Percentiles rank a stretch among this genome's conserved stretches.
Conservation (phyloP, 2,329 filamentous ascomycete species). For the Fusarium duplospermum region DNA sequence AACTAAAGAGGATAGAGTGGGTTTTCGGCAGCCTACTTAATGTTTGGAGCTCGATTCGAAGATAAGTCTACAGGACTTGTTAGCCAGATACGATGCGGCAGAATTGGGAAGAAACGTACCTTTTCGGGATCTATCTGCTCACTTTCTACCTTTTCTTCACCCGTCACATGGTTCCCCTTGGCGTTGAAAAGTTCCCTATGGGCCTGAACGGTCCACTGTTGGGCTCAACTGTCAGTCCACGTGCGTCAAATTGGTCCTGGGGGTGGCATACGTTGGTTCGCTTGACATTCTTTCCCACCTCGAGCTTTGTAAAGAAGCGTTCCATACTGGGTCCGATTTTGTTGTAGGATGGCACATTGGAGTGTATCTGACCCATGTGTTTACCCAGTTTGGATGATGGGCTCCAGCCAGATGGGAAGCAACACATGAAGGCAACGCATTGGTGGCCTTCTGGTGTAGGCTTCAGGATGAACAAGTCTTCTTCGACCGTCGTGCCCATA, state of each 20-base stretch:
- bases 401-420: constrained; percentile 64
- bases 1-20: not conserved
- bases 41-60: not conserved
- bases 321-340: constrained; percentile 67
- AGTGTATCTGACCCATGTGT: constrained; percentile 54
- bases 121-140: constrained; percentile 8
- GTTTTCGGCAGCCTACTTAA: not conserved
- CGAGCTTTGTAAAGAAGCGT: constrained; percentile 59
- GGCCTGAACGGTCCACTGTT: constrained; percentile 26
- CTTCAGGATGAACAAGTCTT: constrained; percentile 64
- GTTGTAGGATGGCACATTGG: constrained; percentile 61
- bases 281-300: constrained; percentile 60
- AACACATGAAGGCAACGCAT: constrained; percentile 62
- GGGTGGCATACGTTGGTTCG: constrained; percentile 57
- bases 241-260: not conserved
- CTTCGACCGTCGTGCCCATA: constrained; percentile 49
- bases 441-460: constrained; percentile 56
- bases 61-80: not conserved
- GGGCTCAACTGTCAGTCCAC: not conserved
- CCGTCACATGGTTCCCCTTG: constrained; percentile 24
- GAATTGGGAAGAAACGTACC: not conserved
- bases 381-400: constrained; percentile 61
- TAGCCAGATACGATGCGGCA: not conserved
- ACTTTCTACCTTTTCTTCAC: not conserved
- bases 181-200: constrained; percentile 20